Evolutionary conservation across 2,329 filamentous ascomycete species (phyloP).

Genomic region (Furcasterigmium furcatum): DNA sequence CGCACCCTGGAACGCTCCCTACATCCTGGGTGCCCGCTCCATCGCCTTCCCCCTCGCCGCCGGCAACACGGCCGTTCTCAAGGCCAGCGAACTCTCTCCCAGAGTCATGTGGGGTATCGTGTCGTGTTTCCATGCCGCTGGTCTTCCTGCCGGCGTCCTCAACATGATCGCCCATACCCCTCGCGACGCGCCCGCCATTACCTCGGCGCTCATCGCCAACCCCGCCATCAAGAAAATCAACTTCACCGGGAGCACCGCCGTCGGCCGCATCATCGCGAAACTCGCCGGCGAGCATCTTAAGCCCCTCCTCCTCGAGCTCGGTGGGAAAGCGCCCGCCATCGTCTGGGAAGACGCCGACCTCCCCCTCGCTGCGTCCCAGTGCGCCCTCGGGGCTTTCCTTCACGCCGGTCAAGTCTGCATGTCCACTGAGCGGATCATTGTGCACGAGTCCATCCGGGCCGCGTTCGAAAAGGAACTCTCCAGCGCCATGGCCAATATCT

Average conservation of each 20-base stretch:
- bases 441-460: constrained; percentile 43
- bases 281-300: constrained; percentile 73
- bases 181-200: constrained; percentile 64
- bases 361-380: constrained; percentile 64
- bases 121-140: constrained; percentile 66
- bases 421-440: constrained; percentile 72
- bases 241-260: constrained; percentile 75
- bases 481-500: constrained; percentile 35
- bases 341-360: constrained; percentile 79
- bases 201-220: constrained; percentile 63
- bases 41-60: constrained; percentile 67
- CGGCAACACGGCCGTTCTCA: constrained; percentile 75
- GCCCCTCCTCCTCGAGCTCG: constrained; percentile 76
- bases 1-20: constrained; percentile 71
- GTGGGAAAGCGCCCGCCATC: constrained; percentile 77
- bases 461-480: constrained; percentile 44
- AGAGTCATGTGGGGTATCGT: constrained; percentile 61
- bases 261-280: constrained; percentile 70
- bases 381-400: constrained; percentile 67
- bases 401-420: constrained; percentile 83
- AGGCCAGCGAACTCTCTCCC: constrained; percentile 67
- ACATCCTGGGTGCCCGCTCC: constrained; percentile 49
- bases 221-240: constrained; percentile 74
- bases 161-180: constrained; percentile 68
- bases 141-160: constrained; percentile 70